These are phyloP conservation scores for Ciborinia camelliae DNA, from an alignment of 2,329 filamentous ascomycete species.

Conservation along the genomic window DNA sequence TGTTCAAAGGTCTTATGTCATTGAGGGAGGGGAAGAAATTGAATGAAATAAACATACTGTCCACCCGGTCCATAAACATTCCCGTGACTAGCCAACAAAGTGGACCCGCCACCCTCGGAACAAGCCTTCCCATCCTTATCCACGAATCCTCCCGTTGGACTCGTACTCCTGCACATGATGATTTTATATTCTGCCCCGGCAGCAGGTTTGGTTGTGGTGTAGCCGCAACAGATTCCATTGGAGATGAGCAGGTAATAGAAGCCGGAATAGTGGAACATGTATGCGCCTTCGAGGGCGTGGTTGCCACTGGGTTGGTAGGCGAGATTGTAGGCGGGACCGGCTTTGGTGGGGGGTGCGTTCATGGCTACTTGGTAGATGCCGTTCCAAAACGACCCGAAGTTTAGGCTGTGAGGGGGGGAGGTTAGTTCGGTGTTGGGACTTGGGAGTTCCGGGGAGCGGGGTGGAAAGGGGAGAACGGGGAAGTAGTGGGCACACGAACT, in stretches of 20 bases:
- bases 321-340: conserved; percentile 45
- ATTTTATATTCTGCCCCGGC: conserved; percentile 11
- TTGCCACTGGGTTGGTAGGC: conserved; percentile 50
- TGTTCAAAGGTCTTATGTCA: too few relatives aligned
- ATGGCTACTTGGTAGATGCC: conserved; percentile 60
- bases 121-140: conserved; percentile 54
- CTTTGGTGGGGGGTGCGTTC: conserved; percentile 37
- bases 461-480: neutral
- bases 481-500: too few relatives aligned
- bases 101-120: conserved; percentile 54
- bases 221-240: conserved; percentile 59
- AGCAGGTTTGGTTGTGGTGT: conserved; percentile 50
- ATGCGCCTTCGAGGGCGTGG: conserved; percentile 55
- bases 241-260: conserved; percentile 66
- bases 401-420: conserved; percentile 39
- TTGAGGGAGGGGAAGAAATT: neutral
- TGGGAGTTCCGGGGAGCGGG: too few relatives aligned
- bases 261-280: conserved; percentile 49
- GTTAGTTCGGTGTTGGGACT: neutral
- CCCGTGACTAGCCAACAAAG: conserved; percentile 57
- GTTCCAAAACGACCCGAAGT: conserved; percentile 67
- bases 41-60: conserved; percentile 40
- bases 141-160: conserved; percentile 56
- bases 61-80: conserved; percentile 64
- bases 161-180: conserved; percentile 55